Evolutionary conservation across 768 basidiomycete genomes (phyloP).

Genomic region (Russula emetica): DNA sequence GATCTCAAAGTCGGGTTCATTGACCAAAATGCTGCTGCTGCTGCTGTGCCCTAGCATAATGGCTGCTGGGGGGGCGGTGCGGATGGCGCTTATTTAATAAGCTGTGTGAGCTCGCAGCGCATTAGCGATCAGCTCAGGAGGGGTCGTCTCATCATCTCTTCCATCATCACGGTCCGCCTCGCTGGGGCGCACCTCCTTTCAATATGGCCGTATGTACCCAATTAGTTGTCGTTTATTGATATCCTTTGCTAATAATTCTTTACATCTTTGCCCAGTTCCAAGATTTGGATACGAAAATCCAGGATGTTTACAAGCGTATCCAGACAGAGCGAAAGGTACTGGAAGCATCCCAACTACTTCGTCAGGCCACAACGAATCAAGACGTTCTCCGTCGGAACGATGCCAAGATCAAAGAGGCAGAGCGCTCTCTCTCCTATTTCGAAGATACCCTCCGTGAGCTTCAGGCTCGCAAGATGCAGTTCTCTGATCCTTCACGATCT

Average conservation of each 20-base stretch:
- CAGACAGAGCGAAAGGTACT: constrained; percentile 90
- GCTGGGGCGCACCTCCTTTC: constrained; percentile 8
- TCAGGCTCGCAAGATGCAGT: constrained; percentile 67
- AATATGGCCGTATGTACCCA: constrained; percentile 22
- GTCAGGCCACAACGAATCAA: constrained; percentile 78
- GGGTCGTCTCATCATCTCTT: constrained; percentile 13
- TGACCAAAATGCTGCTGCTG: constrained; percentile 38
- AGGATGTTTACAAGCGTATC: constrained; percentile 85
- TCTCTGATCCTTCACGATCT: constrained; percentile 52
- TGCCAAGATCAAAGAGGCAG: constrained; percentile 81
- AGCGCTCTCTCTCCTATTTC: constrained; percentile 81
- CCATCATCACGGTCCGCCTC: constrained; percentile 19
- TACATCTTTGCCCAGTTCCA: constrained; percentile 31
- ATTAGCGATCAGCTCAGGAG: constrained; percentile 11
- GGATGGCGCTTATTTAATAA: constrained; percentile 23
- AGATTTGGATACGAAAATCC: constrained; percentile 90
- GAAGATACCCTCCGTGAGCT: constrained; percentile 81
- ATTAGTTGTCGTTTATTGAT: neutral
- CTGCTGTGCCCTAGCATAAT: constrained; percentile 10
- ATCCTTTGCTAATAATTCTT: constrained; percentile 12
- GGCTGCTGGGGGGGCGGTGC: neutral
- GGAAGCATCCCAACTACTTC: constrained; percentile 73
- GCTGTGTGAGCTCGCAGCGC: constrained; percentile 6
- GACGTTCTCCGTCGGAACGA: constrained; percentile 81
- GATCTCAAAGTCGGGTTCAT: constrained; percentile 43